Evolutionary conservation across 306 rosid genomes (phyloP), one percentile per base, ranked within the genome.

Genomic region (Castanea sativa): DNA sequence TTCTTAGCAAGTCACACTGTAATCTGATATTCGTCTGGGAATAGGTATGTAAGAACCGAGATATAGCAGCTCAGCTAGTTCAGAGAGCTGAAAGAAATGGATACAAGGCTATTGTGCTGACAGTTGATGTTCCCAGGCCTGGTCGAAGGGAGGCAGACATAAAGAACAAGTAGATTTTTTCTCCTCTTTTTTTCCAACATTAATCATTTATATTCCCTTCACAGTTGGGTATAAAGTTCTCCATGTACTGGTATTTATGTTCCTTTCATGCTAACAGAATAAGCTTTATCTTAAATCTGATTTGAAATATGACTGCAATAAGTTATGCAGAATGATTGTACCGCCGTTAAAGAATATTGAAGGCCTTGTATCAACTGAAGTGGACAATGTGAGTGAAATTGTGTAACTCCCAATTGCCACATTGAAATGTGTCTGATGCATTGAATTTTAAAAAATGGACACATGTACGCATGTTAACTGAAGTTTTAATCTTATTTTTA

Each of bases 131-230:
- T 71, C 92, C 92, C 5, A 75, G 82, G 65, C 83, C 78, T 61
- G 94, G 94, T 72, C 76, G 91, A 80, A 88, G 92, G 76, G 94
- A 90, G 77, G 92, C 90, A 67, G 94, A 88, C 85, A 90, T 85
- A 75, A 84, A 83, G 80, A 90, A 88, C 77, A 87, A 81, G 92
- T 91, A 74, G 27, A 55, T 41, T 6, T 71, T 1, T 5, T 72
- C 57, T 71, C 55, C 51, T 41, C 7, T 45, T 12, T 10, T 45
- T 45, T 5, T 61, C 19, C 14, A 20, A 45, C 53, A 45, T 15
- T 52, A 58, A 45, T 45, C 52, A 45, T 2, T 2, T 45, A 2
- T 30, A 19, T 76, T 64, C 10, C 27, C 27, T 65, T 20, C 14
- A 29, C 33, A 55, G 52, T 56, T 18, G 33, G 8, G 21, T 30